Conservation (phyloP, 2,329 filamentous ascomycete genomes). For the Beauveria australis region DNA sequence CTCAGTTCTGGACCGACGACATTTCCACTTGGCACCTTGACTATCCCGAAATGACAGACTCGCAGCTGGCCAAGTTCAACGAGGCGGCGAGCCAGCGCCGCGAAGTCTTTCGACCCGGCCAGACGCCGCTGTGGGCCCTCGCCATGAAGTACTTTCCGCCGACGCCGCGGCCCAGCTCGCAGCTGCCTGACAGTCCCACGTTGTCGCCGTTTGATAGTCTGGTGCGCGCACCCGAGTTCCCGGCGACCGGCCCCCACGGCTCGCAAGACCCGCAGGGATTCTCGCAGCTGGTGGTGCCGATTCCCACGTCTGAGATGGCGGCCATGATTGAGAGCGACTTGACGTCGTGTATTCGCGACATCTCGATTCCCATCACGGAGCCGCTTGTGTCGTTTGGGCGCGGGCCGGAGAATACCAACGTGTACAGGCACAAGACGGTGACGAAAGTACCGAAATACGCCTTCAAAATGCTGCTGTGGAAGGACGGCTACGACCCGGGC, state of each 20-base stretch:
- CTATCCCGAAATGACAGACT: constrained; percentile 56
- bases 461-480: constrained; percentile 70
- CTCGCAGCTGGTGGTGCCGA: constrained; percentile 10
- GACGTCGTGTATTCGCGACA: constrained; percentile 55
- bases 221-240: constrained; percentile 12
- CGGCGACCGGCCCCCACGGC: not conserved
- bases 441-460: constrained; percentile 72
- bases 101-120: constrained; percentile 46
- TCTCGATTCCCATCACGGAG: constrained; percentile 57
- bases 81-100: constrained; percentile 40
- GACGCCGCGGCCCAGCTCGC: constrained; percentile 17
- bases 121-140: constrained; percentile 44
- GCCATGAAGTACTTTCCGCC: constrained; percentile 53
- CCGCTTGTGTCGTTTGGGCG: constrained; percentile 73
- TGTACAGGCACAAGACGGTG: constrained; percentile 56
- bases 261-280: constrained; percentile 17
- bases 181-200: constrained; percentile 5
- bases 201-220: constrained; percentile 12
- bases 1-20: constrained; percentile 50
- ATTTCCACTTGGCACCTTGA: constrained; percentile 49
- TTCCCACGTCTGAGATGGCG: constrained; percentile 23
- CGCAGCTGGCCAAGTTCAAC: constrained; percentile 48
- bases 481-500: constrained; percentile 56
- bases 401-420: constrained; percentile 55
- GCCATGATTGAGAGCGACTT: constrained; percentile 59